Evolutionary conservation across 176 grass and related monocot genomes (phyloP).

Genomic region (Cocos nucifera): DNA sequence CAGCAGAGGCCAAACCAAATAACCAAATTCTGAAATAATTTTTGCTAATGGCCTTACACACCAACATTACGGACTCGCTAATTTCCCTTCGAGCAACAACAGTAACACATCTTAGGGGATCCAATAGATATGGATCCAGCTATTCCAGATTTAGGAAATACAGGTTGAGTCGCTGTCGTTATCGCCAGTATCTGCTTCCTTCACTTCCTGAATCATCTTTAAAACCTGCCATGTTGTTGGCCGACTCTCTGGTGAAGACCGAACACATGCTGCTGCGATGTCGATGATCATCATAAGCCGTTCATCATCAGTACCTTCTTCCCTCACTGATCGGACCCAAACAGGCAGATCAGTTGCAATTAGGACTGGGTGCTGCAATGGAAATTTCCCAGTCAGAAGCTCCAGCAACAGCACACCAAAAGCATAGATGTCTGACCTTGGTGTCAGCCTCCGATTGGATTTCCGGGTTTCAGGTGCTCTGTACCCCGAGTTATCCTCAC

Average conservation of each 20-base stretch:
- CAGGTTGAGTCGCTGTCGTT: slow-evolving; percentile 69
- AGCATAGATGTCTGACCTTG: slow-evolving; percentile 86
- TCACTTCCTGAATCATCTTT: slow-evolving; percentile 99
- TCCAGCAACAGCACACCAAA: slow-evolving; percentile 78
- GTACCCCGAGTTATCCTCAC: slow-evolving; percentile 42
- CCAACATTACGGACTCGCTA: too few relatives aligned
- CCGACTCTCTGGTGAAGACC: slow-evolving; percentile 56
- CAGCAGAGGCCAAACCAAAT: too few relatives aligned
- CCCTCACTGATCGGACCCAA: slow-evolving; percentile 51
- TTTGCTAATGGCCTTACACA: too few relatives aligned
- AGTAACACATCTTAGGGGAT: neutral
- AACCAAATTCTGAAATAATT: too few relatives aligned
- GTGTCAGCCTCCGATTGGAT: slow-evolving; percentile 57
- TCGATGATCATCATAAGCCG: slow-evolving; percentile 68
- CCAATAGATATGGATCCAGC: neutral
- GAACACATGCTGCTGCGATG: slow-evolving; percentile 56
- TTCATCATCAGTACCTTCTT: slow-evolving; percentile 52
- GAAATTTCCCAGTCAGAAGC: slow-evolving; percentile 68
- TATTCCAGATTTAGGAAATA: slow-evolving; percentile 33
- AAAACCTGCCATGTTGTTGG: slow-evolving; percentile 94
- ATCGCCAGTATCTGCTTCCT: slow-evolving; percentile 59
- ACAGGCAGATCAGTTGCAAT: slow-evolving; percentile 48
- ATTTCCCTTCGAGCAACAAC: too few relatives aligned
- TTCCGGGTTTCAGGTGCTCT: slow-evolving; percentile 71
- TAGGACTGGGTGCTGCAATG: slow-evolving; percentile 48